phyloP scores from a whole-genome alignment of 164 flowering plant species.

The Vitis rupestris region DNA sequence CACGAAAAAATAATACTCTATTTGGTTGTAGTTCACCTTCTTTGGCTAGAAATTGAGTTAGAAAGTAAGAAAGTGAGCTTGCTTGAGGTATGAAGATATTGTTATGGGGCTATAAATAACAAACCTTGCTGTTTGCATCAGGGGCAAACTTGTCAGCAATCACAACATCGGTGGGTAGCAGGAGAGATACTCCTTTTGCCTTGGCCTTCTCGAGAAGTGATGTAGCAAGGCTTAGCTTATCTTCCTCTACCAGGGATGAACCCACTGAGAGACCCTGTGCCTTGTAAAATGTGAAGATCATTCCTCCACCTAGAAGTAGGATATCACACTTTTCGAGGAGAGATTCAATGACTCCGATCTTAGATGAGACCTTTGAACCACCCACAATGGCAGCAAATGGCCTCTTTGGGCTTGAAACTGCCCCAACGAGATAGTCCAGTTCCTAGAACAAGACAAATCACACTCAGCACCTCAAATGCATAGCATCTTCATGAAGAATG shows the following conservation, averaged over 20 bases:
- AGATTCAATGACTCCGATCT: conserved; percentile 83
- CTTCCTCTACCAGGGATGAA: conserved; percentile 79
- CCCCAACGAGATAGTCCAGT: conserved; percentile 78
- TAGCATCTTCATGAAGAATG: too few relatives aligned
- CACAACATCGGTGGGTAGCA: conserved; percentile 70
- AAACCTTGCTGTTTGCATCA: conserved; percentile 85
- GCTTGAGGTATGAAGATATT: too few relatives aligned
- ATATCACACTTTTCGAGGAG: conserved; percentile 71
- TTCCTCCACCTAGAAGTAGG: conserved; percentile 77
- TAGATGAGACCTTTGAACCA: conserved; percentile 81
- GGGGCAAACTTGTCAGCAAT: conserved; percentile 83
- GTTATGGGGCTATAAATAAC: conserved; percentile 2
- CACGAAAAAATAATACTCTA: too few relatives aligned
- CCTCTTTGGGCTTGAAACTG: conserved; percentile 70
- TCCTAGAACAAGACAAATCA: conserved; percentile 37
- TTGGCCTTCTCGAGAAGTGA: conserved; percentile 72
- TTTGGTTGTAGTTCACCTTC: not conserved
- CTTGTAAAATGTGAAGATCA: conserved; percentile 85
- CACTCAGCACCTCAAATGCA: too few relatives aligned
- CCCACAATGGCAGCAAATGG: conserved; percentile 91
- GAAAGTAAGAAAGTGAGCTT: too few relatives aligned
- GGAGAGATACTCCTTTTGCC: conserved; percentile 68
- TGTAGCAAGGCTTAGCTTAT: conserved; percentile 70
- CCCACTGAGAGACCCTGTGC: conserved; percentile 81
- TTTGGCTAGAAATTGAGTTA: too few relatives aligned